These are phyloP conservation scores for Boletus vinaceobasis DNA, from an alignment of 768 basidiomycete genomes.

Conservation along the genomic window DNA sequence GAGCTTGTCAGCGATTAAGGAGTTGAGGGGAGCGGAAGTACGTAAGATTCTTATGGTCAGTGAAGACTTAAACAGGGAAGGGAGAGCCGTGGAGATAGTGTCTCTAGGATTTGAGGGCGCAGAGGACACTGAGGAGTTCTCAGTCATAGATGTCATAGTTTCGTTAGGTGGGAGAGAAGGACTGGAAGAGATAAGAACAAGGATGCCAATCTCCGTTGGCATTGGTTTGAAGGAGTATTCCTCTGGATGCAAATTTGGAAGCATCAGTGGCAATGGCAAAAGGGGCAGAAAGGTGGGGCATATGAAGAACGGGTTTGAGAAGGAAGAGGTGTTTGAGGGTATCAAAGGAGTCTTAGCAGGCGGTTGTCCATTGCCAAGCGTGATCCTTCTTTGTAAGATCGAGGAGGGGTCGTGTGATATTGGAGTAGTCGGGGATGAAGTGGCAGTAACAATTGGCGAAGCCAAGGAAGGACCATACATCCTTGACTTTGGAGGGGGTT, in stretches of 20 bases:
- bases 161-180: fast-evolving
- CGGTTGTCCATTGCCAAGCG: too few relatives aligned
- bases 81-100: background rate
- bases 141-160: background rate
- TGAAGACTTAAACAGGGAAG: fast-evolving
- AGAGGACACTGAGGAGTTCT: background rate
- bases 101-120: fast-evolving
- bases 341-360: too few relatives aligned
- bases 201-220: background rate
- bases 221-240: fast-evolving
- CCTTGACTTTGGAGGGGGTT: too few relatives aligned
- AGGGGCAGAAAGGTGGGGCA: background rate
- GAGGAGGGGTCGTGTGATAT: too few relatives aligned
- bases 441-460: too few relatives aligned
- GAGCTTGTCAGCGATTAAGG: background rate
- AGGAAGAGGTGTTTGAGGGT: background rate
- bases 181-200: background rate
- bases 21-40: background rate
- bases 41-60: background rate
- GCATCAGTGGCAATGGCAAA: too few relatives aligned
- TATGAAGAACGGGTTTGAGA: fast-evolving
- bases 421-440: too few relatives aligned
- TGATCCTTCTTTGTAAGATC: background rate
- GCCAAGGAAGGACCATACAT: background rate
- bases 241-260: fast-evolving